phyloP scores from a whole-genome alignment of 768 basidiomycete species.

The Kwoniella pini region DNA sequence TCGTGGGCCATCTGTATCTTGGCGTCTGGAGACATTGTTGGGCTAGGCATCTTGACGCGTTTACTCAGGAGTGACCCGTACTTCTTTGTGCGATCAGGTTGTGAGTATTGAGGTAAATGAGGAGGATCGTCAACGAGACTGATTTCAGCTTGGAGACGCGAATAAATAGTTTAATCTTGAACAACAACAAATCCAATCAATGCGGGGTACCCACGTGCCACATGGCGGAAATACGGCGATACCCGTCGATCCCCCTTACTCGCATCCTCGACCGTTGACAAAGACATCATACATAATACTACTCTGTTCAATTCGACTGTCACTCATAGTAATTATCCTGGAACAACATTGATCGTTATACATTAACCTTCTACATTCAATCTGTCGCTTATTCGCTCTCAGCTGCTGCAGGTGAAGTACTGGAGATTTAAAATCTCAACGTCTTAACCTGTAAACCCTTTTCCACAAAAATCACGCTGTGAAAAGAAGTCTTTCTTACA shows the following conservation, averaged over 20 bases:
- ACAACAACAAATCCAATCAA: constrained; percentile 10
- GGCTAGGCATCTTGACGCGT: constrained; percentile 12
- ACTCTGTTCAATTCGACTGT: no score
- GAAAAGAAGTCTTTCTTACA: constrained; percentile 32
- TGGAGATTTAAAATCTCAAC: not conserved
- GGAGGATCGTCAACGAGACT: no score
- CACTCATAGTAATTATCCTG: no score
- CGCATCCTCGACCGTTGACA: not conserved
- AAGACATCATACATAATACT: no score
- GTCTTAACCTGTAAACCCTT: constrained; percentile 27
- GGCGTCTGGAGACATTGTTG: constrained; percentile 21
- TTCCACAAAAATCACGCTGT: not conserved
- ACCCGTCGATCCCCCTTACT: not conserved
- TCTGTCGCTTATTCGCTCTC: not conserved
- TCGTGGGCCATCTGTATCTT: constrained; percentile 44
- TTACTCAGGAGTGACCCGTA: not conserved
- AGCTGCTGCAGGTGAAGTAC: constrained; percentile 1
- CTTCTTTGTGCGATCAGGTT: not conserved
- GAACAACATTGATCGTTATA: no score
- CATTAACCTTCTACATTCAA: no score
- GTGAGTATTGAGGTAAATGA: no score
- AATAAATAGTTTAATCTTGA: not conserved
- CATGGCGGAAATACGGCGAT: constrained; percentile 1
- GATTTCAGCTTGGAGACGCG: constrained; percentile 1
- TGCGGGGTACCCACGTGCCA: constrained; percentile 12